Evolutionary conservation across 306 rosid genomes (phyloP), one percentile per base, ranked within the genome.

Genomic region (Biancaea sappan): DNA sequence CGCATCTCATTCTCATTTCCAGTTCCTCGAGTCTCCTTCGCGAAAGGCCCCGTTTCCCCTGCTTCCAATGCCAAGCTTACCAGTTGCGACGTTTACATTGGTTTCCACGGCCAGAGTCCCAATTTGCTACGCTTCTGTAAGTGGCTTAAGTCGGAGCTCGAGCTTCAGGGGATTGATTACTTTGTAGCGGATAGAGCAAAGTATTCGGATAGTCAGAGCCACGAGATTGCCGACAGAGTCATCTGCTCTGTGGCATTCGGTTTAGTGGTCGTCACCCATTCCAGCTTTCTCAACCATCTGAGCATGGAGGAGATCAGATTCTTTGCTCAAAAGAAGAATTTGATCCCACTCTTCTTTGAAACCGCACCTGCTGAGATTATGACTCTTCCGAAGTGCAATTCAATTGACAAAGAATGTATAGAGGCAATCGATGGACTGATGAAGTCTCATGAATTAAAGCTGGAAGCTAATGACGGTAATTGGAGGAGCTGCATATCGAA

Each of bases 71-170:
- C 83, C 67, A 91, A 87, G 69, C 85, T 86, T 41, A 81, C 93
- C 62, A 87, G 89, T 84, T 89, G 91, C 71, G 98, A 91, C 58
- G 96, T 93, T 38, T 93, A 84, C 76, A 84, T 93, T 62, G 98
- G 98, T 7, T 93, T 84, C 82, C 89, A 91, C 32, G 96, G 98
- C 22, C 96, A 89, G 41, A 81, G 79, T 35, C 87, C 87, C 14
- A 84, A 78, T 56, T 51, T 93, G 73, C 47, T 86, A 38, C 90
- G 96, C 31, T 93, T 91, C 81, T 86, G 88, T 53, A 89, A 88
- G 82, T 93, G 98, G 98, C 85, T 93, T 5, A 91, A 86, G 67
- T 83, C 97, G 8, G 96, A 93, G 81, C 96, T 93, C 32, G 98
- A 93, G 88, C 93, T 86, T 71, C 97, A 86, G 62, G 98, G 97